Evolutionary conservation across 2,329 filamentous ascomycete species (phyloP).

Genomic region (Hypoxylon rubiginosum): DNA sequence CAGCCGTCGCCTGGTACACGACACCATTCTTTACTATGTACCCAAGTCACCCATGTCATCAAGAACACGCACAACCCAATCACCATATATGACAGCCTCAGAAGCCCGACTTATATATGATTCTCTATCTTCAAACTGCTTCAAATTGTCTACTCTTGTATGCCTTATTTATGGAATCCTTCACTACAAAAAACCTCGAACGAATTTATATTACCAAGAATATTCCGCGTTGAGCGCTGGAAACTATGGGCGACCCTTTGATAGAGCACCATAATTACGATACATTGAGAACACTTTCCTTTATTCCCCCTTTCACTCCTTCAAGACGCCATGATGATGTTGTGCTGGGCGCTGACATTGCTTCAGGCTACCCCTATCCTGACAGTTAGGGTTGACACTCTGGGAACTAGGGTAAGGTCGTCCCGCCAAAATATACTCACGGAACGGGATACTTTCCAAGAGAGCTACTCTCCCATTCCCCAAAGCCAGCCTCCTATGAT

Average conservation of each 20-base stretch:
- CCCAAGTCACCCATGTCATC: constrained; percentile 26
- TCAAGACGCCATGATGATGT: constrained; percentile 42
- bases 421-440: constrained; percentile 11
- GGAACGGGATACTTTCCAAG: constrained; percentile 27
- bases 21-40: constrained; percentile 43
- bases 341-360: constrained; percentile 47
- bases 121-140: constrained; percentile 1
- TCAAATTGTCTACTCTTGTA: constrained; percentile 8
- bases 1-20: constrained; percentile 43
- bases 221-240: constrained; percentile 12
- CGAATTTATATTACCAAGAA: constrained; percentile 21
- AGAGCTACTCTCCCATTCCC: constrained; percentile 35
- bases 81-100: constrained; percentile 9
- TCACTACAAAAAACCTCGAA: constrained; percentile 4
- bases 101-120: neutral
- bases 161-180: constrained; percentile 15
- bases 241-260: constrained; percentile 24
- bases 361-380: constrained; percentile 45
- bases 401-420: constrained; percentile 15
- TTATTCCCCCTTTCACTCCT: constrained; percentile 15
- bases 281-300: constrained; percentile 9
- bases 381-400: constrained; percentile 37
- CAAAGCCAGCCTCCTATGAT: constrained; percentile 44
- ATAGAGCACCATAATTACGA: constrained; percentile 20
- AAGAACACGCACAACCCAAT: constrained; percentile 28